These are phyloP conservation scores for Populus hybrid DNA, from an alignment of 441 rosid genomes.

Conservation along the genomic window DNA sequence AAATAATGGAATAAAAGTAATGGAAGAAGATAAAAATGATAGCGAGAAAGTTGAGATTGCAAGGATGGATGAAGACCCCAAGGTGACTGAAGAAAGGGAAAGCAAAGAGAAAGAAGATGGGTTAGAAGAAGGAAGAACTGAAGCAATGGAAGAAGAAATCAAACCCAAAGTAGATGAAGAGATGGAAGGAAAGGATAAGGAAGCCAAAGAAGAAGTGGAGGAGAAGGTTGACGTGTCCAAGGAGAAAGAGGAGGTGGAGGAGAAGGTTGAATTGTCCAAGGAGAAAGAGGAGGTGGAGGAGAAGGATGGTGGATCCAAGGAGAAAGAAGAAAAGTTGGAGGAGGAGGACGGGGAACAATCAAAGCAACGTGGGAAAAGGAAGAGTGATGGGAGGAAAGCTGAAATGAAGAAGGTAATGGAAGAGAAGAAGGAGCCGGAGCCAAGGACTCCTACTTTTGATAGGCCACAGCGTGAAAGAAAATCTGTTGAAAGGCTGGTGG, in stretches of 20 bases:
- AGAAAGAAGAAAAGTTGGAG: constrained; percentile 17
- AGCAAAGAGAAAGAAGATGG: constrained; percentile 21
- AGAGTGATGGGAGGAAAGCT: constrained; percentile 36
- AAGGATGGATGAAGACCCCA: constrained; percentile 33
- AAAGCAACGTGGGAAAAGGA: constrained; percentile 43
- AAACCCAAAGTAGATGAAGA: background rate
- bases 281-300: constrained; percentile 13
- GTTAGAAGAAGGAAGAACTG: constrained; percentile 2
- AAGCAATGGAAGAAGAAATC: constrained; percentile 11
- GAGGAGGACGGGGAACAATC: constrained; percentile 34
- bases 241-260: background rate
- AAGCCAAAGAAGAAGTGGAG: constrained; percentile 17
- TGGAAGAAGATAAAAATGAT: constrained; percentile 28
- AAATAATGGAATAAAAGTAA: constrained; percentile 23
- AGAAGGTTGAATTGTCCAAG: constrained; percentile 18
- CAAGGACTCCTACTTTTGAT: constrained; percentile 64
- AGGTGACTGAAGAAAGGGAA: constrained; percentile 23
- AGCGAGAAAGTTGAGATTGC: constrained; percentile 22
- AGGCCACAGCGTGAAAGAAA: constrained; percentile 96
- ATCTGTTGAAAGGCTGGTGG: constrained; percentile 94
- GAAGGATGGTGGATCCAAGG: constrained; percentile 19
- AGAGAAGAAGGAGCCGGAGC: constrained; percentile 50
- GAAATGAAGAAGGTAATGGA: constrained; percentile 34
- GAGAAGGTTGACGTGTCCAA: background rate
- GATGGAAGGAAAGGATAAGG: constrained; percentile 21